phyloP scores from a whole-genome alignment of 2,329 filamentous ascomycete genomes.

The Alternaria triticimaculans region DNA sequence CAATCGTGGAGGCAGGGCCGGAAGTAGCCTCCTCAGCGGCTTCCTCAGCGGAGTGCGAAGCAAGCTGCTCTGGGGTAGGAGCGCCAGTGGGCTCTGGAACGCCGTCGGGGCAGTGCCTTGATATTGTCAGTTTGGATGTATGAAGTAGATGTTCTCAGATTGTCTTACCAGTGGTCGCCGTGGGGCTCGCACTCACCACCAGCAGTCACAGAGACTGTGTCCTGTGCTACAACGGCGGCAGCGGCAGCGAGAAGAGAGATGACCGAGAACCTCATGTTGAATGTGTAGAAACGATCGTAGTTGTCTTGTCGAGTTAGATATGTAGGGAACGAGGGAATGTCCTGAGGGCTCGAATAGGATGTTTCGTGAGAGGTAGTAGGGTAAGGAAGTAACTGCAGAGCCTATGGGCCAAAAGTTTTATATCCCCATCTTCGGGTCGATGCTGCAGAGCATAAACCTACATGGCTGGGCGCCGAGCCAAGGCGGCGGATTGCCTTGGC shows the following conservation, averaged over 20 bases:
- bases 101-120: constrained; percentile 14
- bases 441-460: constrained; percentile 2
- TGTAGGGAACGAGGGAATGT: not conserved
- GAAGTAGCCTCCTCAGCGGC: constrained; percentile 1
- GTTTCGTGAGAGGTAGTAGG: constrained; percentile 6
- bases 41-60: constrained; percentile 6
- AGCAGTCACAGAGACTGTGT: constrained; percentile 13
- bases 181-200: constrained; percentile 28
- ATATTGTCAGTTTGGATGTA: not conserved
- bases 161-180: constrained; percentile 31
- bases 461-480: constrained; percentile 26
- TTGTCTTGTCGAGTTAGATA: constrained; percentile 1
- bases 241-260: constrained; percentile 18
- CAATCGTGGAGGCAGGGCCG: not conserved
- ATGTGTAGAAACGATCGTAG: constrained; percentile 1
- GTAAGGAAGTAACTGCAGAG: not conserved
- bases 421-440: constrained; percentile 6
- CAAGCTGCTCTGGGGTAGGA: constrained; percentile 8
- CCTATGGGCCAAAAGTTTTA: constrained; percentile 13
- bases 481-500: constrained; percentile 34
- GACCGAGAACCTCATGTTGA: constrained; percentile 28
- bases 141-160: not conserved
- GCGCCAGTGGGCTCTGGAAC: constrained; percentile 15
- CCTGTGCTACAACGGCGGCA: constrained; percentile 25
- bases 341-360: not conserved